Percentiles rank a stretch among this genome's conserved stretches.
Evolutionary conservation across 805 yeast genomes (phyloP).

Genomic region (Lachancea sp.): DNA sequence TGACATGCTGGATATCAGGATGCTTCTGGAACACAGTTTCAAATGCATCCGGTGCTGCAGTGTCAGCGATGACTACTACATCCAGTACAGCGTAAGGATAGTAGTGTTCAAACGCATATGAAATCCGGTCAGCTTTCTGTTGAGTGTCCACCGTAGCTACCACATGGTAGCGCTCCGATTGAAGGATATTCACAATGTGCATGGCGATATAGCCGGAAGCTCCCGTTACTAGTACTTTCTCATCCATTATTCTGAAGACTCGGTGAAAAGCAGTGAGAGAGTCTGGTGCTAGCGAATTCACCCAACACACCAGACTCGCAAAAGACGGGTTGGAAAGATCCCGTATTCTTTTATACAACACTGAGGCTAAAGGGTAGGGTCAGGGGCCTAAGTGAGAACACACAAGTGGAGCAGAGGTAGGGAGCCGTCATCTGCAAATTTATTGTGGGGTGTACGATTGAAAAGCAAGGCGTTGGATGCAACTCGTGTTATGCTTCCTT

Average conservation of each 20-base stretch:
- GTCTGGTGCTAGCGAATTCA: too few species aligned
- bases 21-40: constrained; percentile 38
- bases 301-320: too few species aligned
- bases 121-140: constrained; percentile 34
- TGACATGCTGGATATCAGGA: constrained; percentile 46
- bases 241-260: background rate
- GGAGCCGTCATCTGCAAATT: too few species aligned
- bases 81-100: constrained; percentile 33
- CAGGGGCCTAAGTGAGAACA: too few species aligned
- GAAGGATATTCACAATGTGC: constrained; percentile 36
- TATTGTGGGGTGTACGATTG: too few species aligned
- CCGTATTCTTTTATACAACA: too few species aligned
- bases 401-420: too few species aligned
- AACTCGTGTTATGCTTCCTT: too few species aligned
- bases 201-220: constrained; percentile 46
- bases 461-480: too few species aligned
- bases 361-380: too few species aligned
- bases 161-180: constrained; percentile 37
- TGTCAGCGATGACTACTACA: constrained; percentile 44
- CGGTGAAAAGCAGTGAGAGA: background rate
- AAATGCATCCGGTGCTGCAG: constrained; percentile 41
- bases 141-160: constrained; percentile 41
- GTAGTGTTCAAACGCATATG: constrained; percentile 22
- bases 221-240: constrained; percentile 40
- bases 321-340: too few species aligned